Percentiles rank a stretch among this genome's conserved stretches.
Evolutionary conservation across 306 rosid genomes (phyloP).

Genomic region (Castanospermum australe): DNA sequence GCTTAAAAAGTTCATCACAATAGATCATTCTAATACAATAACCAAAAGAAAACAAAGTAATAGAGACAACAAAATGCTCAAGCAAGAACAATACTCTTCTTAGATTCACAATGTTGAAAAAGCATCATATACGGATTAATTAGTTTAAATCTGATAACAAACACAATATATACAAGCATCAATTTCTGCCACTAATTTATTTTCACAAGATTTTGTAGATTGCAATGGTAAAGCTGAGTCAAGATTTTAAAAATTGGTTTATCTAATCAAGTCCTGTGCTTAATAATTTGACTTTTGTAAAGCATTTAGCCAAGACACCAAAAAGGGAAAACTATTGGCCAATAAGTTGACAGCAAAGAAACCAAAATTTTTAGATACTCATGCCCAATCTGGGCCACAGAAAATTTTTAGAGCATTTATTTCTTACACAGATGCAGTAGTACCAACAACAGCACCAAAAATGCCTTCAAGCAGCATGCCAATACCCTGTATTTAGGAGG

Average conservation of each 20-base stretch:
- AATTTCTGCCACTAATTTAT: not conserved
- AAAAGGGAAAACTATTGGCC: not conserved
- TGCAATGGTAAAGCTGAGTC: no score
- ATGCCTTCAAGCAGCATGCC: constrained; percentile 81
- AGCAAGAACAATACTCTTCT: not conserved
- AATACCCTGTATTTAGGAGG: constrained; percentile 62
- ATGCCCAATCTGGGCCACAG: not conserved
- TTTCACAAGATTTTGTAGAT: not conserved
- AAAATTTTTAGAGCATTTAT: not conserved
- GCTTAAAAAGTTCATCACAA: not conserved
- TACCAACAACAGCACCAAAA: constrained; percentile 76
- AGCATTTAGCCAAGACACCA: not conserved
- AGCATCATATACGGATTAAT: not conserved
- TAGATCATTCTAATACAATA: not conserved
- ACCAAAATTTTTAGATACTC: not conserved
- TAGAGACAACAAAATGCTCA: not conserved
- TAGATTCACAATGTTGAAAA: not conserved
- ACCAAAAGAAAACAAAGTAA: not conserved
- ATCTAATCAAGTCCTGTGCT: not conserved
- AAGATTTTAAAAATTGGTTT: not conserved
- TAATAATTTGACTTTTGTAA: not conserved
- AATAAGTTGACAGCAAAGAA: not conserved
- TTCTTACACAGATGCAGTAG: constrained; percentile 93
- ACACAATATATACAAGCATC: not conserved
- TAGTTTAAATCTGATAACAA: not conserved